Conservation (phyloP, 495 filamentous ascomycete genomes). For the Hypoxylon perforatum region DNA sequence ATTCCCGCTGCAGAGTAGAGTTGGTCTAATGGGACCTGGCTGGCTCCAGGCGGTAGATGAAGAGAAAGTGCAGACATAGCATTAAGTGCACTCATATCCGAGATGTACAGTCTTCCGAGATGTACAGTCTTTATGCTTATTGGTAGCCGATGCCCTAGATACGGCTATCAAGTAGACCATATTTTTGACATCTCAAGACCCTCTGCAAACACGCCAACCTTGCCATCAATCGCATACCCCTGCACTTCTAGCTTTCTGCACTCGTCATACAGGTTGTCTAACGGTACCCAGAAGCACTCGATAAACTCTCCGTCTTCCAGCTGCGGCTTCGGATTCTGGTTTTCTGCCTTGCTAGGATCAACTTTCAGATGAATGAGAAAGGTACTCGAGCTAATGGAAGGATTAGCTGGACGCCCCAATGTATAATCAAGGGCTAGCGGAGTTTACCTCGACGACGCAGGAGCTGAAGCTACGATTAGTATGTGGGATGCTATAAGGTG, state of each 20-base stretch:
- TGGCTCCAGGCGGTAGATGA: no score
- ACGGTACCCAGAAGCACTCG: conserved; percentile 74
- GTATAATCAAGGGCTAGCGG: neutral
- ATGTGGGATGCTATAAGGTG: neutral
- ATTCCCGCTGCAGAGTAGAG: no score
- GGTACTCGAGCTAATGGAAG: conserved; percentile 72
- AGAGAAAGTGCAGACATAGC: no score
- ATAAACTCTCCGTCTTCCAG: conserved; percentile 84
- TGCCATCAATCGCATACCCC: conserved; percentile 78
- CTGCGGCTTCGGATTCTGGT: conserved; percentile 70
- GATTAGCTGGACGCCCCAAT: conserved; percentile 50
- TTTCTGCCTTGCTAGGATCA: conserved; percentile 66
- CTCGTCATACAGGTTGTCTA: conserved; percentile 66
- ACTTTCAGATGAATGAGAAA: conserved; percentile 76
- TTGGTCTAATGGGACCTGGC: no score
- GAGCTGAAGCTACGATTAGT: conserved; percentile 38
- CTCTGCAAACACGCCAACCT: conserved; percentile 77
- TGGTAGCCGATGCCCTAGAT: no score
- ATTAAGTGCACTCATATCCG: no score
- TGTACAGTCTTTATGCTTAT: no score
- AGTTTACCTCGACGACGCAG: conserved; percentile 50
- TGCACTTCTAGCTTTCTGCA: conserved; percentile 67
- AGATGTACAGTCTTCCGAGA: no score
- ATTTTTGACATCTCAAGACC: conserved; percentile 74
- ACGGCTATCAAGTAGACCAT: conserved; percentile 53